A percentile compares a stretch with the other conserved stretches of the same genome.
These are phyloP conservation scores for Smallanthus sonchifolius DNA, from an alignment of 129 eudicot species.

Conservation along the genomic window DNA sequence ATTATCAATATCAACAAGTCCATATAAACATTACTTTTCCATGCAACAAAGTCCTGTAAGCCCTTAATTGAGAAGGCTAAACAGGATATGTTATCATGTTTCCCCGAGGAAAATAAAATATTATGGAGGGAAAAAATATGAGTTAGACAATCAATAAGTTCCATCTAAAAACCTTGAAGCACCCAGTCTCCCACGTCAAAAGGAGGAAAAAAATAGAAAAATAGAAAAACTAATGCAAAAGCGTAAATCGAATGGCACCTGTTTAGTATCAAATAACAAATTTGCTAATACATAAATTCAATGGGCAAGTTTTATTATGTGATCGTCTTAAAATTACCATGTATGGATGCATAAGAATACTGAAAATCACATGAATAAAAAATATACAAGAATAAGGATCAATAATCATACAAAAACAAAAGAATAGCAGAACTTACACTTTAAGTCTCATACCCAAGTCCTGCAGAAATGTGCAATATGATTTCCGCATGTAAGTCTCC, in stretches of 20 bases:
- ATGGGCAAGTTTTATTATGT: neutral
- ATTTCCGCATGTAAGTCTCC: constrained; percentile 54
- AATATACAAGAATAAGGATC: neutral
- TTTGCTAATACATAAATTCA: constrained; percentile 1
- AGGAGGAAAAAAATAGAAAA: neutral
- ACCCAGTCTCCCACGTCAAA: neutral
- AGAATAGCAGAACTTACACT: constrained; percentile 40
- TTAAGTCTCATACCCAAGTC: constrained; percentile 64
- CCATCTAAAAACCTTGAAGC: constrained; percentile 4
- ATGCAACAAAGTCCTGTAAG: neutral
- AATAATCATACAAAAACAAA: constrained; percentile 3
- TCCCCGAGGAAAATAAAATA: neutral
- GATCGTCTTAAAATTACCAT: neutral
- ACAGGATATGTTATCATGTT: neutral
- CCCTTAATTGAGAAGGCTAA: neutral
- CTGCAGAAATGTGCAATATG: constrained; percentile 59
- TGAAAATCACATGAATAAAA: neutral
- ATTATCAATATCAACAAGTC: neutral
- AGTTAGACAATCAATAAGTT: neutral
- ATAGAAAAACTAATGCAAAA: neutral
- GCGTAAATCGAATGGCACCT: neutral
- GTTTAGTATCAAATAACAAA: neutral
- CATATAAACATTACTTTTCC: neutral
- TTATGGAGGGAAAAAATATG: neutral
- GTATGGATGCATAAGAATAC: neutral